Conservation (phyloP, 257 asterid genomes). For the Plantago elongata region DNA sequence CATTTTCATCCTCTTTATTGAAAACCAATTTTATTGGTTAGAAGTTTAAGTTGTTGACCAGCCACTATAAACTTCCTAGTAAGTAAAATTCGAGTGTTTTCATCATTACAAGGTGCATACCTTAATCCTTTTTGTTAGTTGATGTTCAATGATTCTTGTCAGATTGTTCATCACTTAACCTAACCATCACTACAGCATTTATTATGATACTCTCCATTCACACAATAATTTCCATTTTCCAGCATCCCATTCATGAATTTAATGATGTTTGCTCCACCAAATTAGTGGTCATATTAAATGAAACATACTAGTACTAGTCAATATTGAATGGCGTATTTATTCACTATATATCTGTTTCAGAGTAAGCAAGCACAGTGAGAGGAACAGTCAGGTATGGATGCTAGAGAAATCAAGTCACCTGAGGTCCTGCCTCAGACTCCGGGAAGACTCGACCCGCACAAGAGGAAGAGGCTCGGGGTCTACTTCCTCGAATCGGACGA, state of each 20-base stretch:
- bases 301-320: background rate
- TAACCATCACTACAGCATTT: constrained; percentile 32
- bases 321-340: background rate
- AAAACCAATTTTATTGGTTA: no score
- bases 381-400: background rate
- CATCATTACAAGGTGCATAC: no score
- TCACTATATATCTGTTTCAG: background rate
- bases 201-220: constrained; percentile 2
- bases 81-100: no score
- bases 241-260: background rate
- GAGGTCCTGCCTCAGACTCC: background rate
- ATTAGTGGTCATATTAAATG: background rate
- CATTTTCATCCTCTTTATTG: background rate
- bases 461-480: constrained; percentile 57
- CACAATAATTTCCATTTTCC: background rate
- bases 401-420: constrained; percentile 6
- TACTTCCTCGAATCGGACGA: constrained; percentile 86
- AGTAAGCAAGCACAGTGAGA: no score
- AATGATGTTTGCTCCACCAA: constrained; percentile 1
- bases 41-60: no score
- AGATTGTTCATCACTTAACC: constrained; percentile 11
- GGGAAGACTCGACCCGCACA: constrained; percentile 10
- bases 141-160: constrained; percentile 20
- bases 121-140: background rate
- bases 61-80: no score